Base-by-base conservation (phyloP, 495 filamentous ascomycete genomes). In the Neurospora sp. region DNA sequence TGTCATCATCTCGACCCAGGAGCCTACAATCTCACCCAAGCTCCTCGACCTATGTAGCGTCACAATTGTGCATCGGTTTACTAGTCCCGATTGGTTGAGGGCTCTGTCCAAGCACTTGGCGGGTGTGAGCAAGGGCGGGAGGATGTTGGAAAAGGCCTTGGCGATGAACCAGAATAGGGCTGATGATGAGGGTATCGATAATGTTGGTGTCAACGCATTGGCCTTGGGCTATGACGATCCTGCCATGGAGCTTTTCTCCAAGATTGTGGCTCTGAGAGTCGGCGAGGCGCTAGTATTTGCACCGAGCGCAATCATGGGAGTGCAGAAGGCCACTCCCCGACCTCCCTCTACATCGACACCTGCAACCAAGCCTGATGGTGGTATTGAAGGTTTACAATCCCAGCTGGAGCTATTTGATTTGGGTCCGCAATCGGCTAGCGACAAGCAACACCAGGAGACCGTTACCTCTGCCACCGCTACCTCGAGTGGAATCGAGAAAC, bases 21-120 rank as follows among this genome's bases (percentile, higher is more conserved):
- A 95, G 74, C 93, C 93, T 0, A 94, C 91, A 0, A 88, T 95
- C 48, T 91, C 90, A 0, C 87, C 88, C 0, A 80, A 82, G 35
- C 85, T 95, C 3, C 82, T 95, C 0, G 91, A 91, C 73, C 84
- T 95, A 8, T 93, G 88, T 78, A 90, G 87, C n/a, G 82, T 91
- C 22, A 92, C 90, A 0, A 86, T 95, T 71, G 88, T 94, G 0
- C 93, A 96, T 78, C 85, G 90, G 16, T 94, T 94, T 75, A 89
- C 86, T 0, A 91, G 88, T 3, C 92, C 92, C 0, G 87, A 87
- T 74, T 95, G 92, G 93, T 80, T 91, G 42, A 76, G 72, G 0
- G 79, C 83, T n/a, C 83, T 94, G 70, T 82, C 84, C n/a, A 81
- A 82, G 5, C 91, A 94, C 78, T 73, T 95, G 1, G 90, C 89